Percentiles rank a stretch among this genome's conserved stretches.
Conservation (phyloP, 1,284 basidiomycete species). For the Malassezia slooffiae region DNA sequence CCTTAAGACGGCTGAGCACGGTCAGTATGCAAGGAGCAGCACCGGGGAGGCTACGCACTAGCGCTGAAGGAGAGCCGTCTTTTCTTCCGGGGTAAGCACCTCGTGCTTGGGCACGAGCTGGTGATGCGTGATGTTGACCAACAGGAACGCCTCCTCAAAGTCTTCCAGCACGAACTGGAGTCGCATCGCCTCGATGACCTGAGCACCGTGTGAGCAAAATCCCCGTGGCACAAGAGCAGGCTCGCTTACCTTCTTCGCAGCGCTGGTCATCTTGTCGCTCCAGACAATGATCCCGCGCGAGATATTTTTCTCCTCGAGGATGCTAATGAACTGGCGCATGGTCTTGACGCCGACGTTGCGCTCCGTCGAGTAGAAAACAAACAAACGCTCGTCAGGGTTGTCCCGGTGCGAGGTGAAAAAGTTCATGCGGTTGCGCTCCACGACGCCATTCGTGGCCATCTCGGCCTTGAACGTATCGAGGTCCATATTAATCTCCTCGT, state of each 20-base stretch:
- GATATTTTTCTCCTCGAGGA: constrained; percentile 58
- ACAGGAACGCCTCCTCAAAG: constrained; percentile 86
- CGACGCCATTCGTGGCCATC: constrained; percentile 50
- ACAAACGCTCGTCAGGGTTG: constrained; percentile 64
- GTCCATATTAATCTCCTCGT: constrained; percentile 80
- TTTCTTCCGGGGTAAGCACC: constrained; percentile 74
- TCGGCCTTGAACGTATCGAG: constrained; percentile 57
- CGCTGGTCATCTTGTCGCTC: constrained; percentile 88
- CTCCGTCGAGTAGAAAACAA: constrained; percentile 65
- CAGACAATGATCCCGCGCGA: constrained; percentile 88
- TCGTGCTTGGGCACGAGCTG: constrained; percentile 88
- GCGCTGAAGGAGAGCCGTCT: constrained; percentile 72
- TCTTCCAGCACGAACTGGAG: constrained; percentile 79
- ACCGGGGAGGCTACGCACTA: constrained; percentile 61
- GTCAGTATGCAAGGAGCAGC: background rate
- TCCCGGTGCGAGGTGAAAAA: constrained; percentile 35
- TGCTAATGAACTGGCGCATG: constrained; percentile 43
- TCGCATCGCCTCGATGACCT: constrained; percentile 48
- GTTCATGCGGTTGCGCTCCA: constrained; percentile 40
- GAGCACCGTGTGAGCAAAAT: background rate
- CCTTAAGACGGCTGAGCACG: constrained; percentile 73
- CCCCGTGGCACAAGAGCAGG: too few species aligned
- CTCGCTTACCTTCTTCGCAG: constrained; percentile 75
- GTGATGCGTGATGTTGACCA: constrained; percentile 92
- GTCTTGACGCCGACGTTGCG: constrained; percentile 43